These are phyloP conservation scores for Schoenoplectus triqueter DNA, from an alignment of 202 grass and related monocot species.

Conservation along the genomic window DNA sequence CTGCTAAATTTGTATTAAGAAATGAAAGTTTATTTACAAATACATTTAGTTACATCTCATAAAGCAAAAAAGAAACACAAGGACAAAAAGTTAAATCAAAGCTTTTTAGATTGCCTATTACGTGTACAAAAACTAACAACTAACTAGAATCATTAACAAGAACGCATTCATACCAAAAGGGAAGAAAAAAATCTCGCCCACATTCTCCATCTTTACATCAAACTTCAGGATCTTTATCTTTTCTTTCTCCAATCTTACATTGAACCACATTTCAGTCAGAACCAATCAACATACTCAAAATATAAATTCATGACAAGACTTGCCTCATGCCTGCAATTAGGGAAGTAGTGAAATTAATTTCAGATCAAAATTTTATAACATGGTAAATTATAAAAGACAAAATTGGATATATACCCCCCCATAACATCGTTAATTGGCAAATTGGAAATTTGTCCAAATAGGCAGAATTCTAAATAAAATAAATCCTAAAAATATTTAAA, in stretches of 20 bases:
- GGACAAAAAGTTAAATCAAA: too few relatives aligned
- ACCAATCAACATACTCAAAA: slow-evolving; percentile 15
- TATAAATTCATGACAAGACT: slow-evolving; percentile 1
- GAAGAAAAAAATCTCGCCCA: background rate
- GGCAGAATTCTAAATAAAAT: too few relatives aligned
- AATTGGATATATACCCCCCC: too few relatives aligned
- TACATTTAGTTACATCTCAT: too few relatives aligned
- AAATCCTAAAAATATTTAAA: too few relatives aligned
- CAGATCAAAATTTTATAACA: background rate
- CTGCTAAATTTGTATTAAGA: too few relatives aligned
- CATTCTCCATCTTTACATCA: slow-evolving; percentile 16
- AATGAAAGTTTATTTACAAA: too few relatives aligned
- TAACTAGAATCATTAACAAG: background rate
- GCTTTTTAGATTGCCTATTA: too few relatives aligned
- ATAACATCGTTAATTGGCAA: too few relatives aligned
- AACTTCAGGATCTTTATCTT: background rate
- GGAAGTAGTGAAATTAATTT: slow-evolving; percentile 11
- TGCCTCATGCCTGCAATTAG: slow-evolving; percentile 35
- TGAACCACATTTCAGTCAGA: slow-evolving; percentile 17
- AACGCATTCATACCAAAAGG: background rate
- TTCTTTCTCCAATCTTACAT: slow-evolving; percentile 20
- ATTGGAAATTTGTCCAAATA: too few relatives aligned
- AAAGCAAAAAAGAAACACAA: too few relatives aligned
- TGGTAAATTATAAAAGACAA: background rate
- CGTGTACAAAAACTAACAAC: background rate